Evolutionary conservation across 1,284 basidiomycete species (phyloP).

Genomic region (Fomitopsis schrenkii): DNA sequence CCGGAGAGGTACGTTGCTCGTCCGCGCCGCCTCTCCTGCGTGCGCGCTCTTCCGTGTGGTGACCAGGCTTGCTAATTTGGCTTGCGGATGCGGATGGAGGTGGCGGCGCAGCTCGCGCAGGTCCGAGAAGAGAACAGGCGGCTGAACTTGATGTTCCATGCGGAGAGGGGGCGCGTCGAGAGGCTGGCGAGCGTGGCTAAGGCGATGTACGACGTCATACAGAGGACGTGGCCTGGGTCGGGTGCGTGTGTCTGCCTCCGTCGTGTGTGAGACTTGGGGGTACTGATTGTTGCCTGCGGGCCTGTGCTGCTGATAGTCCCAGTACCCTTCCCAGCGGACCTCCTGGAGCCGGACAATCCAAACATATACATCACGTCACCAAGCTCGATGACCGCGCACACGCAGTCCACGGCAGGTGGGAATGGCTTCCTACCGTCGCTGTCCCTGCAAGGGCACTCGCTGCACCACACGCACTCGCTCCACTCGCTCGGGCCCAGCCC

Average conservation of each 20-base stretch:
- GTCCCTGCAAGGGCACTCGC: conserved; percentile 18
- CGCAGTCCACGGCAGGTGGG: conserved; percentile 20
- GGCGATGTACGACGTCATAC: conserved; percentile 55
- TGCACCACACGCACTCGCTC: conserved; percentile 26
- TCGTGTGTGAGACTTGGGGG: neutral
- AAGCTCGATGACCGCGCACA: conserved; percentile 33
- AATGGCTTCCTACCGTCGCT: conserved; percentile 20
- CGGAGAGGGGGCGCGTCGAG: conserved; percentile 44
- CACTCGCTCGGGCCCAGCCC: conserved; percentile 43
- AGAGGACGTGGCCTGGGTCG: conserved; percentile 47
- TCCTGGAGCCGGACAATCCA: conserved; percentile 54
- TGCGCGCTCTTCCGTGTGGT: conserved; percentile 36
- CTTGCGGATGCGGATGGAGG: conserved; percentile 36
- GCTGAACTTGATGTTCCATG: conserved; percentile 13
- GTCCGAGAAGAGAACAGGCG: conserved; percentile 43
- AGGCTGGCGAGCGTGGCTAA: conserved; percentile 35
- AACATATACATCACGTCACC: conserved; percentile 73
- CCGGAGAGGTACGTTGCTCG: conserved; percentile 53
- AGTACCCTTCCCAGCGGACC: conserved; percentile 53
- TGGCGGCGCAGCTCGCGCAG: conserved; percentile 60
- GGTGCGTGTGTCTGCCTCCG: conserved; percentile 33
- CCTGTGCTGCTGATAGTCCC: conserved; percentile 40
- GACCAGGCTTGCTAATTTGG: neutral
- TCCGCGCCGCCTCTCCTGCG: neutral
- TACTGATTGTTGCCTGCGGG: neutral